Base-by-base conservation (phyloP, 441 rosid genomes). In the Adansonia madagascariensis region DNA sequence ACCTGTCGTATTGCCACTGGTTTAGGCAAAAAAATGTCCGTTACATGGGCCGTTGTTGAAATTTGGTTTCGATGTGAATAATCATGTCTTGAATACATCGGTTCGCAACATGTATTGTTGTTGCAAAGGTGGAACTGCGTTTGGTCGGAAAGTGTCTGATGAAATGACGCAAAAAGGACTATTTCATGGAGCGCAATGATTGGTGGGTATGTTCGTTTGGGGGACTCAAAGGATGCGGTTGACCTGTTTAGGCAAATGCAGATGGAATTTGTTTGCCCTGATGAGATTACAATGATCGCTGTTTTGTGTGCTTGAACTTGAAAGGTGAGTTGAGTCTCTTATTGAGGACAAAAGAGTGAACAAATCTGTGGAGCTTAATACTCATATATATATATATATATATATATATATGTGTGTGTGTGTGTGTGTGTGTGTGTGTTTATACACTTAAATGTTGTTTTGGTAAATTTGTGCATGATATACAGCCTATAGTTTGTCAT, bases 181-280 rank as follows among this genome's bases (percentile, higher is more conserved):
- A 85, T 86, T 75, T 83, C 89, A 4, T 87, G 89, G 90, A 89
- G 87, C 17, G 87, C 86, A 6, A 89, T 89, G 84, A 87, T 89
- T 52, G 87, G 89, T 44, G 89, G 90, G 55, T 88, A 84, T 65
- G 84, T 81, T 12, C 86, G 88, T n/a, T 73, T 79, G 62, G 86
- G 90, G 31, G 61, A 27, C 72, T 80, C 85, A 0, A 75, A 73
- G 8, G 87, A 83, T 47, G 90, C 93, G 0, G 57, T 88, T 76
- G 79, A 50, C 6, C 78, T 89, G 84, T 88, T 88, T 77, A 80
- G 91, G 77, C 73, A 80, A 74, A 86, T 89, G 91, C 88, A 86
- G 80, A 76, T 82, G 50, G 78, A 73, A 0, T 82, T 80, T 22
- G 80, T 85, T 81, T 66, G 81, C 65, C 91, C 89, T 31, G 91